A percentile compares a stretch with the other conserved stretches of the same genome.
These are phyloP conservation scores for Phellopilus nigrolimitatus DNA, from an alignment of 1,284 basidiomycete genomes.

Conservation along the genomic window DNA sequence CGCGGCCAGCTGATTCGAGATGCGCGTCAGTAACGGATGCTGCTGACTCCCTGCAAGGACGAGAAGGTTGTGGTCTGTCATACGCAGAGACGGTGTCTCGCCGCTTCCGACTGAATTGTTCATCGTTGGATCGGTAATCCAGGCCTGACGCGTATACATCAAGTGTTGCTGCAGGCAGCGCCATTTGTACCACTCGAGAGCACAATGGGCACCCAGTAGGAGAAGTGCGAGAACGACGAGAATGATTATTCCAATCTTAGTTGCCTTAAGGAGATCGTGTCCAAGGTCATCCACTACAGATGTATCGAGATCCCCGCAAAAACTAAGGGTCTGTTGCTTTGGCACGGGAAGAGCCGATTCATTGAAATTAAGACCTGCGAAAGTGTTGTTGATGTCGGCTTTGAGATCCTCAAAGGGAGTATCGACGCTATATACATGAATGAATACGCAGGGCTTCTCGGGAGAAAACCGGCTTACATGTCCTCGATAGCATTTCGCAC, in stretches of 20 bases:
- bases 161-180: conserved; percentile 59
- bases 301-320: conserved; percentile 76
- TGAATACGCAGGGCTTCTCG: too few species aligned
- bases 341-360: conserved; percentile 72
- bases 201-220: conserved; percentile 59
- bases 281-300: conserved; percentile 82
- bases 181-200: conserved; percentile 81
- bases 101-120: conserved; percentile 34
- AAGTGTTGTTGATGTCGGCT: conserved; percentile 82
- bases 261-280: conserved; percentile 66
- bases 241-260: conserved; percentile 72
- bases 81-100: conserved; percentile 45
- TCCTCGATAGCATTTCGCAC: conserved; percentile 69
- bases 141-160: conserved; percentile 65
- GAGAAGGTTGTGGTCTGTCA: conserved; percentile 72
- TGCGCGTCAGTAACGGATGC: conserved; percentile 67
- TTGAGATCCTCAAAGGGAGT: conserved; percentile 84
- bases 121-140: conserved; percentile 65
- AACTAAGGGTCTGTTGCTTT: conserved; percentile 52
- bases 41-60: conserved; percentile 60
- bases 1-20: conserved; percentile 50
- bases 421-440: conserved; percentile 52
- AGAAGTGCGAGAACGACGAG: conserved; percentile 59
- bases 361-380: conserved; percentile 66
- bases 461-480: conserved; percentile 47